Conservation (phyloP, 164 flowering plant genomes). For the Stephania cephalantha region DNA sequence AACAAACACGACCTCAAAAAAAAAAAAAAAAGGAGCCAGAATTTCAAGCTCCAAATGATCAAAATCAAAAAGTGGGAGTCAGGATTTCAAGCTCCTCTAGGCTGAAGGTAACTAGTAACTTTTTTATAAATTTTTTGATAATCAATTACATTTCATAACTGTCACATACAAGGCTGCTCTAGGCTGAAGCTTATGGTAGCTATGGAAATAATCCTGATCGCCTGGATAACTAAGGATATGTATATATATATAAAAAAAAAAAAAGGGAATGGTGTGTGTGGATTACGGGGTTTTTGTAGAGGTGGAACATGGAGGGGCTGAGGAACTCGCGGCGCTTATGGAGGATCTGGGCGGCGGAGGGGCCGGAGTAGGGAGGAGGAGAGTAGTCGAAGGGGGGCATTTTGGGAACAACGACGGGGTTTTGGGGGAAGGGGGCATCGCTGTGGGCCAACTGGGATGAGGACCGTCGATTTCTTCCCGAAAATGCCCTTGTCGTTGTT, state of each 20-base stretch:
- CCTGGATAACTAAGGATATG: too few relatives aligned
- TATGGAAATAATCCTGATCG: too few relatives aligned
- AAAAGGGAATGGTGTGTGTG: background rate
- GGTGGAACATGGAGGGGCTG: constrained; percentile 74
- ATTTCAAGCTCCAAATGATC: too few relatives aligned
- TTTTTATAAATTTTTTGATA: too few relatives aligned
- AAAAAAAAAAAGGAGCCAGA: too few relatives aligned
- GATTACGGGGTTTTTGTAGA: constrained; percentile 8
- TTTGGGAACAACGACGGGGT: constrained; percentile 35
- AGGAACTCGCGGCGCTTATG: constrained; percentile 61
- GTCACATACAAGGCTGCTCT: too few relatives aligned
- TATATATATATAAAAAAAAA: too few relatives aligned
- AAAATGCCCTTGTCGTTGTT: constrained; percentile 15
- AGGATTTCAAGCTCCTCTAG: background rate
- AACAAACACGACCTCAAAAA: background rate
- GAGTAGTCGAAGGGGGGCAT: constrained; percentile 86
- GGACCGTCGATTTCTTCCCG: constrained; percentile 19
- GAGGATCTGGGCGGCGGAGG: constrained; percentile 62
- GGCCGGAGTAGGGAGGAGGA: constrained; percentile 86
- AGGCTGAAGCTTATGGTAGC: too few relatives aligned
- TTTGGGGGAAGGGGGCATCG: constrained; percentile 12
- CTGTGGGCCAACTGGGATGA: constrained; percentile 23
- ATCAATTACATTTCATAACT: too few relatives aligned
- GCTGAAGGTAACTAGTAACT: too few relatives aligned
- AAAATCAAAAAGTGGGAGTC: too few relatives aligned